Evolutionary conservation across 192 early-diverging fungal species (phyloP), one percentile per base, ranked within the genome.

Genomic region (Geranomyces variabilis): DNA sequence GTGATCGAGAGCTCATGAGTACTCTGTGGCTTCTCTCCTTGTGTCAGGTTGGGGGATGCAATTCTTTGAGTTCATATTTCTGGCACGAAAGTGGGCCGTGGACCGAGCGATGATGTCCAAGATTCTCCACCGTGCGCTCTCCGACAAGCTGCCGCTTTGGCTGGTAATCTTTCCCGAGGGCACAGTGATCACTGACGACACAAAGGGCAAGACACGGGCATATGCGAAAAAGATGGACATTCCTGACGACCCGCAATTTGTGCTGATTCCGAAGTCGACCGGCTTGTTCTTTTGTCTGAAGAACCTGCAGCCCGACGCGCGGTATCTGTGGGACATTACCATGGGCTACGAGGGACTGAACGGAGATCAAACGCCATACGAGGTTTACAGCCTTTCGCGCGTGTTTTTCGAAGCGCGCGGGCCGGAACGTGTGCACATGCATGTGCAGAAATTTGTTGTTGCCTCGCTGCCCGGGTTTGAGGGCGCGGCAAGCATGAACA

Each of bases 101-200:
- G 94, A 96, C 81, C 83, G 87, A 63, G 76, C 77, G 19, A 87
- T 86, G 15, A 78, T 89, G 62, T 72, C 77, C 13, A 78, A 77
- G 10, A 78, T 88, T 36, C 74, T 86, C 43, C 41, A 63, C n/a
- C 74, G 76, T n/a, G 73, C 78, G 13, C 73, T 63, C 7, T 33
- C 24, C 56, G 72, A 79, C 62, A 67, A 49, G 7, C 79, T 88
- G 28, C 94, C 94, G 19, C 80, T 94, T 46, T 95, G 93, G 95
- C 86, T 99, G 28, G 82, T 96, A 21, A 86, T 99, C 22, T 99
- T 95, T 81, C 97, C 97, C 0, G 97, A 99, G 79, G 97, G 96
- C 63, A 99, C 96, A 17, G 89, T 95, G 14, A 85, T 94, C 33
- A 93, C 93, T 41, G 76, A 88, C 26, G 85, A 87, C 60, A 93